phyloP scores from a whole-genome alignment of 2,329 filamentous ascomycete genomes.

The Mycocentrospora acerina region DNA sequence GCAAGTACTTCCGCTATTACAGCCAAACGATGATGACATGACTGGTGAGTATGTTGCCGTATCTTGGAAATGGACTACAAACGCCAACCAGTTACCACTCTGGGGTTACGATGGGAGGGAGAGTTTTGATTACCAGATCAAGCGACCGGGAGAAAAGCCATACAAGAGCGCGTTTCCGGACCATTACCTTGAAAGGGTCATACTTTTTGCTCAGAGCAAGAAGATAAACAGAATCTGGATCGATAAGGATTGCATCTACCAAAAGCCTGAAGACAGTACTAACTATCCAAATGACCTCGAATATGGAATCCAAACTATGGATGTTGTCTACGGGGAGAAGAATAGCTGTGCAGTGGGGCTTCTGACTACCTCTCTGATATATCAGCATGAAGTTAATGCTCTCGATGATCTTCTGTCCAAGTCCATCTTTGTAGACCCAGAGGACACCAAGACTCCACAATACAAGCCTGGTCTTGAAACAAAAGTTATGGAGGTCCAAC shows the following conservation, averaged over 20 bases:
- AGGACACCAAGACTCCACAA: neutral
- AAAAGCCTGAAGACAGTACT: constrained; percentile 11
- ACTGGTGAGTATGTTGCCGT: constrained; percentile 18
- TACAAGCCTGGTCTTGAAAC: constrained; percentile 1
- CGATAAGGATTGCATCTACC: constrained; percentile 23
- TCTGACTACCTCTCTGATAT: constrained; percentile 9
- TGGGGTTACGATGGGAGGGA: constrained; percentile 1
- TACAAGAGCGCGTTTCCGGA: constrained; percentile 19
- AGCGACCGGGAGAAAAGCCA: constrained; percentile 2
- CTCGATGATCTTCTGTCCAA: constrained; percentile 8
- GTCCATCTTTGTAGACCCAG: constrained; percentile 1
- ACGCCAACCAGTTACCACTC: neutral
- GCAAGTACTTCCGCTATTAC: constrained; percentile 3
- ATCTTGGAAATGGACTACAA: constrained; percentile 15
- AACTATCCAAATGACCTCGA: constrained; percentile 6
- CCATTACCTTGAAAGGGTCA: constrained; percentile 18
- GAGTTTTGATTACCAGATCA: constrained; percentile 11
- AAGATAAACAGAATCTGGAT: constrained; percentile 15
- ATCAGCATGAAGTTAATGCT: constrained; percentile 9
- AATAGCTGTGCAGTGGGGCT: constrained; percentile 14
- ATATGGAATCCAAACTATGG: constrained; percentile 21
- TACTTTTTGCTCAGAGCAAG: constrained; percentile 12
- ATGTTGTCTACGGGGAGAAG: constrained; percentile 16
- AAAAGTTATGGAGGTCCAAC: constrained; percentile 4
- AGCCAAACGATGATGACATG: constrained; percentile 4